Evolutionary conservation across 768 basidiomycete genomes (phyloP), one percentile per base, ranked within the genome.

Genomic region (Suillus plorans): DNA sequence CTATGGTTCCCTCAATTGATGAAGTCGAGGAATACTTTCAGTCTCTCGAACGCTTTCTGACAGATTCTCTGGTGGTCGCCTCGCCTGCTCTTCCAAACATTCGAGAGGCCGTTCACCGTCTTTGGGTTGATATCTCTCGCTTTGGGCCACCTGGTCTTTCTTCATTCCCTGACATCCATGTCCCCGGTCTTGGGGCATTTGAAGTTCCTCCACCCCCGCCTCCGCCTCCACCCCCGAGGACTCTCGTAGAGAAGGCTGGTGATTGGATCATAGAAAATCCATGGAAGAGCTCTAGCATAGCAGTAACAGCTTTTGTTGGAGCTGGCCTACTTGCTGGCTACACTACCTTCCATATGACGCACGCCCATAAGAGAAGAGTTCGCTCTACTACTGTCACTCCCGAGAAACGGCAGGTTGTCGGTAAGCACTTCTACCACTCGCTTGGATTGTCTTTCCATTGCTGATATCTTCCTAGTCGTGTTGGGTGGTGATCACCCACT

Each of bases 61-160:
- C 82, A 60, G 76, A 83, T 39, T 84, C 88, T 13, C 70, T 89
- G 28, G 77, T 84, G 50, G 78, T 85, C 18, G 87, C 85, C 5
- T 83, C 86, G 0, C 81, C 85, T 37, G 85, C 86, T 69, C 77
- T 92, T 55, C 86, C 88, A 47, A 85, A 82, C 68, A 78, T 92
- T 56, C 84, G 85, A 63, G 89, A 92, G 65, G 82, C 86, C 37
- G 75, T 88, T 25, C 83, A 90, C 68, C 84, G 87, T 31, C 80
- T 94, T 63, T 93, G 90, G 89, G 76, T 85, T 28, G 92, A 95
- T 71, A 85, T 95, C 66, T 83, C 90, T 56, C 88, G 93, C 63
- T 93, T 91, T 73, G 92, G 93, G 28, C 91, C 90, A 20, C 75
- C 79, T 65, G 73, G 75, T n/a, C 64, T 80, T 14, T 77, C 81